A percentile compares a stretch with the other conserved stretches of the same genome.
phyloP scores from a whole-genome alignment of 1,284 basidiomycete genomes.

The Clitocybe nebularis region DNA sequence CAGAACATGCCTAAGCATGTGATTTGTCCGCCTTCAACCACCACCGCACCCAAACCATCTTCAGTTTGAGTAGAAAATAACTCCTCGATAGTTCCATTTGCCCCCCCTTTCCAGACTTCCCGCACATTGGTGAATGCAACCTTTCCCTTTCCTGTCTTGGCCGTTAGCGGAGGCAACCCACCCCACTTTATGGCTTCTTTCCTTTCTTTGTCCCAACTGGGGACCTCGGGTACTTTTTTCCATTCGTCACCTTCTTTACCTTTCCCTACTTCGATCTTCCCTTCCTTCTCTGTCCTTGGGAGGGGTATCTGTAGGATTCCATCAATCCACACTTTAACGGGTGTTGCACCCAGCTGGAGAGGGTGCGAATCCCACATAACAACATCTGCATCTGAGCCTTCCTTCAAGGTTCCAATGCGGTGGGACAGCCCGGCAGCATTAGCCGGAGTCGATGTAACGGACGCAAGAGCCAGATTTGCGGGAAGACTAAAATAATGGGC shows the following conservation, averaged over 20 bases:
- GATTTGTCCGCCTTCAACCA: conserved; percentile 43
- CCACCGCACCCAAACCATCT: conserved; percentile 29
- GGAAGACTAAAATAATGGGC: conserved; percentile 72
- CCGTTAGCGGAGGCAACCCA: conserved; percentile 59
- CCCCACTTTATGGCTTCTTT: conserved; percentile 49
- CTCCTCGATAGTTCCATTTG: conserved; percentile 25
- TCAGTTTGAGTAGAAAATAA: conserved; percentile 24
- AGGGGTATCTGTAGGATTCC: conserved; percentile 55
- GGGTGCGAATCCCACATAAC: conserved; percentile 74
- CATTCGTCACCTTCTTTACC: conserved; percentile 37
- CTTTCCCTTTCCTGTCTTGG: conserved; percentile 28
- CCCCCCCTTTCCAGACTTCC: conserved; percentile 29
- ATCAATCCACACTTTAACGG: conserved; percentile 63
- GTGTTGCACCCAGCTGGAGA: conserved; percentile 64
- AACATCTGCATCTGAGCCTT: conserved; percentile 50
- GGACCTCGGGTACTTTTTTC: conserved; percentile 38
- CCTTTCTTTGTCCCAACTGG: conserved; percentile 59
- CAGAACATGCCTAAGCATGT: conserved; percentile 34
- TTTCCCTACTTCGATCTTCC: conserved; percentile 34
- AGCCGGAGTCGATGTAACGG: conserved; percentile 75
- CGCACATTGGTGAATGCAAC: conserved; percentile 52
- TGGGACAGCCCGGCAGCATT: conserved; percentile 70
- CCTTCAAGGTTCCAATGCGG: conserved; percentile 67
- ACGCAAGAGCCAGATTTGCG: conserved; percentile 52
- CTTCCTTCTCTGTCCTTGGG: conserved; percentile 31